Evolutionary conservation across 768 basidiomycete species (phyloP).

Genomic region (Russula abietina): DNA sequence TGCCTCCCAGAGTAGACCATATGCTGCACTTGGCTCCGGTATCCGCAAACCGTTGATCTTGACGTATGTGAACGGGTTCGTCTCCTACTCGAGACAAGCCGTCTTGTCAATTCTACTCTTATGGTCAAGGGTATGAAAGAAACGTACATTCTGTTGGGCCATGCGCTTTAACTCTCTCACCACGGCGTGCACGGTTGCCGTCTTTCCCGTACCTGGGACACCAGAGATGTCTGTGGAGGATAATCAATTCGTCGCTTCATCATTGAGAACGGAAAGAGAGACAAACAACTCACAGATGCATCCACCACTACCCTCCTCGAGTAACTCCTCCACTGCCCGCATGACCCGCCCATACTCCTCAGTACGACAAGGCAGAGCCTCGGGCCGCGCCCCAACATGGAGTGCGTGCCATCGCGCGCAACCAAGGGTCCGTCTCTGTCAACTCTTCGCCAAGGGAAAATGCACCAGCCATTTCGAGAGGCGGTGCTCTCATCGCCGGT

Average conservation of each 20-base stretch:
- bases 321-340: constrained; percentile 68
- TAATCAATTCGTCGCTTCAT: not conserved
- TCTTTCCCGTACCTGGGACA: constrained; percentile 98
- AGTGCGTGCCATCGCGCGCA: constrained; percentile 85
- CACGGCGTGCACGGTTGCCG: constrained; percentile 93
- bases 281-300: constrained; percentile 80
- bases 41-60: constrained; percentile 96
- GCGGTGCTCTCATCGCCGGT: constrained; percentile 31
- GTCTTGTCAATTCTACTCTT: not conserved
- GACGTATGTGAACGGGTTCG: constrained; percentile 90
- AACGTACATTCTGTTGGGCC: constrained; percentile 71
- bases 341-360: constrained; percentile 76
- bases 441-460: constrained; percentile 39
- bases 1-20: constrained; percentile 86
- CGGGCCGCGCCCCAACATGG: constrained; percentile 90
- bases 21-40: constrained; percentile 89
- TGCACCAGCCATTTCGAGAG: constrained; percentile 34
- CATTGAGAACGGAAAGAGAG: not conserved
- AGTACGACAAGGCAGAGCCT: constrained; percentile 82
- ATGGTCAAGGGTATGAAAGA: not conserved
- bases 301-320: constrained; percentile 91
- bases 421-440: constrained; percentile 65
- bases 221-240: constrained; percentile 79
- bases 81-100: constrained; percentile 54
- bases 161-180: constrained; percentile 85